Conservation (phyloP, 768 basidiomycete genomes). For the Galerina marginata region DNA sequence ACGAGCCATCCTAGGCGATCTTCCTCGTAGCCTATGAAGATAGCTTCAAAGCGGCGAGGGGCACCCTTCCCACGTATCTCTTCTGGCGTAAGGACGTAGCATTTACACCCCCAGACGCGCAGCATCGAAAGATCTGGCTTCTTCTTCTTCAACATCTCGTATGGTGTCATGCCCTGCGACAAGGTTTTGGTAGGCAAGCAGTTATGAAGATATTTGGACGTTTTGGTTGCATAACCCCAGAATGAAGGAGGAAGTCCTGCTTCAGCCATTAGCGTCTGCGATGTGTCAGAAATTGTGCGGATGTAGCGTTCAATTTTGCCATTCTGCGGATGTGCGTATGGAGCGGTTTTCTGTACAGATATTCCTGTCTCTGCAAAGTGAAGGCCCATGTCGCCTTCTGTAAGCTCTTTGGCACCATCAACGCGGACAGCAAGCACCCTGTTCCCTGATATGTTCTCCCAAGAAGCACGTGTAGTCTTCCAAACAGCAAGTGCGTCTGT, state of each 20-base stretch:
- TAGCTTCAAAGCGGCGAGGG: conserved; percentile 18
- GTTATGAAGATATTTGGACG: conserved; percentile 27
- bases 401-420: too few relatives aligned
- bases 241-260: conserved; percentile 26
- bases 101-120: conserved; percentile 34
- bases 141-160: conserved; percentile 18
- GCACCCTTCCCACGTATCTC: conserved; percentile 24
- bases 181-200: conserved; percentile 29
- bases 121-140: conserved; percentile 35
- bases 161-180: conserved; percentile 22
- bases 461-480: too few relatives aligned
- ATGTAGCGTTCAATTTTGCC: conserved; percentile 35
- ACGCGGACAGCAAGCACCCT: too few relatives aligned
- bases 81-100: conserved; percentile 25
- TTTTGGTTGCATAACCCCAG: conserved; percentile 28
- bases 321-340: conserved; percentile 39
- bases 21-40: conserved; percentile 30
- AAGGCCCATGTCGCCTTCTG: too few relatives aligned
- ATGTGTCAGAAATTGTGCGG: conserved; percentile 28
- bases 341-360: conserved; percentile 23
- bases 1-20: conserved; percentile 28
- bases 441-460: too few relatives aligned
- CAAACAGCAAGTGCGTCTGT: conserved; percentile 13
- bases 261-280: conserved; percentile 27
- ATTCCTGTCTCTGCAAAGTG: conserved; percentile 25